These are phyloP conservation scores for Noccaea bulbosa DNA, from an alignment of 345 rosid genomes.

Conservation along the genomic window DNA sequence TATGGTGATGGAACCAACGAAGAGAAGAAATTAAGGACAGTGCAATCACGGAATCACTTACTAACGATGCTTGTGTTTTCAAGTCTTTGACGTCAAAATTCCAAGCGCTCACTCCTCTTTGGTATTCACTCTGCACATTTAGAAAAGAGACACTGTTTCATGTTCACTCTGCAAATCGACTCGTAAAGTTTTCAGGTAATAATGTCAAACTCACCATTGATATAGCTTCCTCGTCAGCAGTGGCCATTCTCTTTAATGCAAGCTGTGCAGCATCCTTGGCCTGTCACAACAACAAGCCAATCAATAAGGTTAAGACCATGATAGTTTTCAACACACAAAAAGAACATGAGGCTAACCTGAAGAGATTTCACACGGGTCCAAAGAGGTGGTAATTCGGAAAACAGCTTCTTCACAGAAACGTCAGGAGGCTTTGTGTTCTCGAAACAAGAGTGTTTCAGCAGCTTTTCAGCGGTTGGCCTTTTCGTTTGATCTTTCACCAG, in stretches of 20 bases:
- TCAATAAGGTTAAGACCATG: conserved; percentile 22
- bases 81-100: conserved; percentile 93
- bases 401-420: conserved; percentile 73
- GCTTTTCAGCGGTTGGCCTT: conserved; percentile 96
- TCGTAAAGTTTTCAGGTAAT: conserved; percentile 4
- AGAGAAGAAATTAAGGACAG: conserved; percentile 13
- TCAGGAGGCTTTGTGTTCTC: conserved; percentile 92
- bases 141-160: not conserved
- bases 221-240: conserved; percentile 92
- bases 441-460: conserved; percentile 90
- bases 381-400: conserved; percentile 85
- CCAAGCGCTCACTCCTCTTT: conserved; percentile 99
- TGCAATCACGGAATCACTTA: conserved; percentile 29
- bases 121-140: conserved; percentile 82
- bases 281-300: conserved; percentile 51
- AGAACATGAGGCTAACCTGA: conserved; percentile 57
- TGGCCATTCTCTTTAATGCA: conserved; percentile 92
- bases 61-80: conserved; percentile 93
- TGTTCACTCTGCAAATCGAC: conserved; percentile 13
- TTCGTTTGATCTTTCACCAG: conserved; percentile 97
- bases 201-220: conserved; percentile 69
- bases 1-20: conserved; percentile 22
- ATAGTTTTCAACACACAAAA: conserved; percentile 19
- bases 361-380: conserved; percentile 94
- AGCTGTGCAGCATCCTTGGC: conserved; percentile 95